Conservation (phyloP, 352 stramenopile species). For the Plasmopara muralis region DNA sequence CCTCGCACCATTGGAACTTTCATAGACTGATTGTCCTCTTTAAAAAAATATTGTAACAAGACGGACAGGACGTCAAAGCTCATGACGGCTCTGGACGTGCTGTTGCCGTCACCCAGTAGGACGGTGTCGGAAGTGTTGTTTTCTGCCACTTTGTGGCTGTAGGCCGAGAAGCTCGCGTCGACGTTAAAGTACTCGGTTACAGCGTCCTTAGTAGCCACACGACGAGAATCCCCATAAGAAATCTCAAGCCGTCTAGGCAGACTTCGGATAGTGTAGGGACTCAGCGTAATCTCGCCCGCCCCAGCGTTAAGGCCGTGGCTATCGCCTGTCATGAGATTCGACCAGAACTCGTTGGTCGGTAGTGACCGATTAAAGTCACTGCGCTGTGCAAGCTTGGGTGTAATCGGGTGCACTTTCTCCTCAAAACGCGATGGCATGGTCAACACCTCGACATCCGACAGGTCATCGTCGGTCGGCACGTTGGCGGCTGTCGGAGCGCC, state of each 20-base stretch:
- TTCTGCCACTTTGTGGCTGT: conserved; percentile 30
- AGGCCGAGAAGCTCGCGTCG: conserved; percentile 65
- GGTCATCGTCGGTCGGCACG: not conserved
- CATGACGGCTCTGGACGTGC: conserved; percentile 49
- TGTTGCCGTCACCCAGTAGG: conserved; percentile 60
- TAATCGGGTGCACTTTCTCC: conserved; percentile 45
- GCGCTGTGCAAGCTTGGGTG: conserved; percentile 49
- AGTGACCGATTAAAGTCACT: conserved; percentile 40
- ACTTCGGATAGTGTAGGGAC: conserved; percentile 75
- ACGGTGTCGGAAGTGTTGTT: conserved; percentile 14
- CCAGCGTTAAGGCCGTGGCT: conserved; percentile 66
- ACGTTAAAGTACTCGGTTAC: conserved; percentile 80
- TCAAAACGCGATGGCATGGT: conserved; percentile 51
- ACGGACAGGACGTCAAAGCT: conserved; percentile 65
- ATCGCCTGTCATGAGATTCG: conserved; percentile 78
- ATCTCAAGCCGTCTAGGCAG: conserved; percentile 65
- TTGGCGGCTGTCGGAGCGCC: not conserved
- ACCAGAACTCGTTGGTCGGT: conserved; percentile 89
- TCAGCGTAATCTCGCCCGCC: conserved; percentile 66
- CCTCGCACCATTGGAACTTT: conserved; percentile 50
- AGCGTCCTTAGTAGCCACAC: conserved; percentile 45
- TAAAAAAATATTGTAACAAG: conserved; percentile 53
- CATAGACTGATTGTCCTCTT: conserved; percentile 42
- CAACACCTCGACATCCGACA: conserved; percentile 43
- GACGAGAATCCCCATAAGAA: conserved; percentile 75